Evolutionary conservation across 2,329 filamentous ascomycete species (phyloP).

Genomic region (Botryotinia convoluta): DNA sequence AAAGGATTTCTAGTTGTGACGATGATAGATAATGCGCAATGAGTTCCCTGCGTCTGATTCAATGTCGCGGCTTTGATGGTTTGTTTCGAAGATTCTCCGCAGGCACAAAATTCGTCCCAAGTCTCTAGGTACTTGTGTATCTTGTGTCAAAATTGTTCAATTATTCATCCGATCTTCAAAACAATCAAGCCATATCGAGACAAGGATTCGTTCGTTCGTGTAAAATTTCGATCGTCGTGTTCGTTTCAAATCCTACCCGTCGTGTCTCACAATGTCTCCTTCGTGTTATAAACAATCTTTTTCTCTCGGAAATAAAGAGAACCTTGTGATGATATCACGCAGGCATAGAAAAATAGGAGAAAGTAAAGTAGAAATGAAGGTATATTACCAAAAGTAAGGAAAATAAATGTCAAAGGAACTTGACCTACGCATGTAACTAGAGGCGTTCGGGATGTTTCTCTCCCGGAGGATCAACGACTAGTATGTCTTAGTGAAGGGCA

Average conservation of each 20-base stretch:
- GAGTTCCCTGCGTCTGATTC: not conserved
- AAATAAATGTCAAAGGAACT: not conserved
- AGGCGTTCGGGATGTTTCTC: constrained; percentile 3
- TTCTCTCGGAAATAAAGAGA: not conserved
- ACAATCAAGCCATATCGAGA: not conserved
- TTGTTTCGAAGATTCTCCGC: not conserved
- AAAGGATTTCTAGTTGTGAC: not conserved
- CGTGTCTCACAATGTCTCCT: constrained; percentile 2
- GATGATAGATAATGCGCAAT: not conserved
- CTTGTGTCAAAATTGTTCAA: not conserved
- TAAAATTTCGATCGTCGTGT: not conserved
- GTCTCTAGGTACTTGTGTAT: not conserved
- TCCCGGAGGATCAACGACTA: constrained; percentile 5
- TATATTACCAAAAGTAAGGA: not conserved
- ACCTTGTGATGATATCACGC: not conserved
- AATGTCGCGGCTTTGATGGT: not conserved
- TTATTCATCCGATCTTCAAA: constrained; percentile 1
- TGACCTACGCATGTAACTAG: constrained; percentile 4
- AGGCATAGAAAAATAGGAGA: not conserved
- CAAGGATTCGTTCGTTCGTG: not conserved
- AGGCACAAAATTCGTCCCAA: not conserved
- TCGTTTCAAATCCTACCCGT: constrained; percentile 5
- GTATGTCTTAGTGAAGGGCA: not conserved
- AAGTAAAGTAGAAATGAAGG: not conserved
- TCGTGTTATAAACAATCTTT: not conserved